Conservation (phyloP, 179 eudicot species). For the Spergularia azorica region DNA sequence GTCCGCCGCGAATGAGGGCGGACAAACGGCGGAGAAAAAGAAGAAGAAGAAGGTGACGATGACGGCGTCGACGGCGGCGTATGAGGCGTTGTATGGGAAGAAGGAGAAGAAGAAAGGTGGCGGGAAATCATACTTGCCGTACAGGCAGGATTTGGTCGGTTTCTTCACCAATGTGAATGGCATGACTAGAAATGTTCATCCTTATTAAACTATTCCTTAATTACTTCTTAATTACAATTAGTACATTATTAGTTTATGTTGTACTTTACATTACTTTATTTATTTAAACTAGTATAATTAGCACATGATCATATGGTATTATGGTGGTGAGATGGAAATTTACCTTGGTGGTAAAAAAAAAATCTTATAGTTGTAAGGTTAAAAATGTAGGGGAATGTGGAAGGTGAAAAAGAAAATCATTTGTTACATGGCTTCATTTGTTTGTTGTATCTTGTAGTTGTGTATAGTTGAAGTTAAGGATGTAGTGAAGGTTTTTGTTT, state of each 20-base stretch:
- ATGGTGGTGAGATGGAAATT: too few species aligned
- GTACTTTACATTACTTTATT: background rate
- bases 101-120: conserved; percentile 32
- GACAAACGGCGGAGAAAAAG: conserved; percentile 16
- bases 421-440: background rate
- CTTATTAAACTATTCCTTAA: conserved; percentile 20
- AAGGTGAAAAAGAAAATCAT: background rate
- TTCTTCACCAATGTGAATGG: conserved; percentile 39
- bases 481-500: too few species aligned
- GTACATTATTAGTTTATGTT: background rate
- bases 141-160: conserved; percentile 40
- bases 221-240: background rate
- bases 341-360: too few species aligned
- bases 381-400: background rate
- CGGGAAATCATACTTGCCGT: conserved; percentile 44
- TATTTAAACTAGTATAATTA: too few species aligned
- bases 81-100: conserved; percentile 31
- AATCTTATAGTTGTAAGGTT: background rate
- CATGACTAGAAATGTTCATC: conserved; percentile 44
- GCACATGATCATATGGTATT: too few species aligned
- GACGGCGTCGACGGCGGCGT: conserved; percentile 33
- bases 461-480: background rate
- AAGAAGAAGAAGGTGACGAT: conserved; percentile 25
- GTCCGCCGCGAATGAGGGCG: background rate
- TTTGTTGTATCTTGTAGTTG: background rate